phyloP scores from a whole-genome alignment of 208 protist genomes.

The Acanthamoeba healyi region DNA sequence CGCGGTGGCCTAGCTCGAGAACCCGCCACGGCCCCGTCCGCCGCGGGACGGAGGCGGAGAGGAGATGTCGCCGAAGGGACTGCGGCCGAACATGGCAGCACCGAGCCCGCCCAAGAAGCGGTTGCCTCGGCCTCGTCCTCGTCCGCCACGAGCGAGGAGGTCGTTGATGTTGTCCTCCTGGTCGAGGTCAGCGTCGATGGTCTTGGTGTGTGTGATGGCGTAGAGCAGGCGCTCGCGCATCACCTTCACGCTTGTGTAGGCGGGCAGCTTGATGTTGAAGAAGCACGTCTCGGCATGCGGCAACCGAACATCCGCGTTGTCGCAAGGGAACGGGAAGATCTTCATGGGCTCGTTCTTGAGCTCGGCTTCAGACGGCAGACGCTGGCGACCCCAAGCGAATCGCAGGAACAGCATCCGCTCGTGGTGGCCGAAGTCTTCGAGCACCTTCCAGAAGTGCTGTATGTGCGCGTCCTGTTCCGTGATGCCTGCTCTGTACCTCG shows the following conservation, averaged over 20 bases:
- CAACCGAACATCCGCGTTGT: slow-evolving; percentile 50
- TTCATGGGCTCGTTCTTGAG: slow-evolving; percentile 59
- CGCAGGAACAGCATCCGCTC: slow-evolving; percentile 74
- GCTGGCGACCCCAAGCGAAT: slow-evolving; percentile 75
- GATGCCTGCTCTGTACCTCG: background rate
- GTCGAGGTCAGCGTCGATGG: slow-evolving; percentile 67
- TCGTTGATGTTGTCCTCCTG: slow-evolving; percentile 51
- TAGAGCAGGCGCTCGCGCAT: slow-evolving; percentile 77
- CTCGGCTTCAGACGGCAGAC: slow-evolving; percentile 56
- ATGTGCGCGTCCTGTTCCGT: slow-evolving; percentile 1
- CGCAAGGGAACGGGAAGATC: background rate
- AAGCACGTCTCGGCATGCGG: slow-evolving; percentile 86
- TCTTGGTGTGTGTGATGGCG: slow-evolving; percentile 79
- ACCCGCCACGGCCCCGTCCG: background rate
- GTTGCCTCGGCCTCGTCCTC: background rate
- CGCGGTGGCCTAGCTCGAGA: too few relatives aligned
- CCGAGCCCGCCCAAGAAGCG: background rate
- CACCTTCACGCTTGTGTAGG: slow-evolving; percentile 78
- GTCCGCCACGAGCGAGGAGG: background rate
- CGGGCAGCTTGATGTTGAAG: slow-evolving; percentile 83
- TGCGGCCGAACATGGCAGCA: slow-evolving; percentile 7
- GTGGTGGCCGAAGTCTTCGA: slow-evolving; percentile 15
- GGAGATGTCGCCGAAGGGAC: background rate
- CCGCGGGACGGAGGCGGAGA: background rate
- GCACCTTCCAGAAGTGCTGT: slow-evolving; percentile 64